phyloP scores from a whole-genome alignment of 2,329 filamentous ascomycete species.

The Torrubiella hemipterigena region DNA sequence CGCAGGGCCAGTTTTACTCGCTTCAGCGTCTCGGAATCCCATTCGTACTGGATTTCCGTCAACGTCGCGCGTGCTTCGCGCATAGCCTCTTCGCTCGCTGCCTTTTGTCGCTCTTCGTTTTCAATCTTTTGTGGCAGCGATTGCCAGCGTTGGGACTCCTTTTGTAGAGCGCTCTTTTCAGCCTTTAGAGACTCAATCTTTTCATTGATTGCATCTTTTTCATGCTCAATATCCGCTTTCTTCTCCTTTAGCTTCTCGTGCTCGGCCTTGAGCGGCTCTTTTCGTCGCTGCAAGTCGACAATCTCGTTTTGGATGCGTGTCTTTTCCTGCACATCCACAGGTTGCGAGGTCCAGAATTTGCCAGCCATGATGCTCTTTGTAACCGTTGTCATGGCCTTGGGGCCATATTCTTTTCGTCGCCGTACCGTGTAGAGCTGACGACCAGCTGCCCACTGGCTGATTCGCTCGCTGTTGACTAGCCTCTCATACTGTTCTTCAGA shows the following conservation, averaged over 20 bases:
- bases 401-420: slow-evolving; percentile 71
- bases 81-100: slow-evolving; percentile 18
- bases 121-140: slow-evolving; percentile 58
- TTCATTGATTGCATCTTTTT: slow-evolving; percentile 19
- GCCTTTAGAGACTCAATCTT: slow-evolving; percentile 32
- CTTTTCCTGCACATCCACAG: slow-evolving; percentile 57
- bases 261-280: slow-evolving; percentile 20
- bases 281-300: slow-evolving; percentile 20
- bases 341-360: slow-evolving; percentile 63
- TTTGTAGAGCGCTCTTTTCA: slow-evolving; percentile 59
- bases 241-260: slow-evolving; percentile 23
- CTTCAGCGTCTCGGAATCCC: slow-evolving; percentile 41
- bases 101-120: slow-evolving; percentile 21
- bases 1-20: slow-evolving; percentile 41
- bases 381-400: slow-evolving; percentile 56
- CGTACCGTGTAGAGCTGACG: slow-evolving; percentile 51
- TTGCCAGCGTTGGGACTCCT: slow-evolving; percentile 50
- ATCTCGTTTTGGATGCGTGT: slow-evolving; percentile 37
- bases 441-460: slow-evolving; percentile 61
- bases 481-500: slow-evolving; percentile 54
- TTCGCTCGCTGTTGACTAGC: slow-evolving; percentile 43
- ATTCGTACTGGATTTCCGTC: slow-evolving; percentile 35
- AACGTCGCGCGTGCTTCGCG: slow-evolving; percentile 25
- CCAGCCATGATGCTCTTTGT: slow-evolving; percentile 51
- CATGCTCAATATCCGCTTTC: slow-evolving; percentile 26